phyloP scores from a whole-genome alignment of 1,284 basidiomycete genomes.

The Caloboletus inedulis region DNA sequence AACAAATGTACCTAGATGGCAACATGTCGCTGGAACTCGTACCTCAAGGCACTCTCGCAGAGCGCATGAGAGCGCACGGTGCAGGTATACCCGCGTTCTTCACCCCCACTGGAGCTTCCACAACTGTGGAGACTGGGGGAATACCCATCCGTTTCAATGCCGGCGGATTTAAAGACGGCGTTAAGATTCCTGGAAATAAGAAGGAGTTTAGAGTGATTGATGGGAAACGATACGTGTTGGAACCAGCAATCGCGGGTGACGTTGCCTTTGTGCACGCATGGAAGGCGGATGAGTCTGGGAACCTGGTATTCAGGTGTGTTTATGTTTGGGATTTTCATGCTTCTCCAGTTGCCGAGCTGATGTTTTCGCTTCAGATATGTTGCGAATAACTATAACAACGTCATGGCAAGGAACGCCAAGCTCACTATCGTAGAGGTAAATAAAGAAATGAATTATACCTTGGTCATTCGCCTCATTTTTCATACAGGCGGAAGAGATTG shows the following conservation, averaged over 20 bases:
- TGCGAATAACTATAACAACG: slow-evolving; percentile 81
- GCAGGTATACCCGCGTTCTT: slow-evolving; percentile 94
- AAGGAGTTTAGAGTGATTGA: slow-evolving; percentile 74
- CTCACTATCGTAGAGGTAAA: slow-evolving; percentile 84
- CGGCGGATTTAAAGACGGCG: slow-evolving; percentile 57
- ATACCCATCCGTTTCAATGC: slow-evolving; percentile 50
- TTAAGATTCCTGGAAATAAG: slow-evolving; percentile 60
- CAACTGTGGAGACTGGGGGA: slow-evolving; percentile 60
- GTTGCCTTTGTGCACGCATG: slow-evolving; percentile 92
- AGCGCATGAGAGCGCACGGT: slow-evolving; percentile 85
- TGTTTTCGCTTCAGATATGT: slow-evolving; percentile 57
- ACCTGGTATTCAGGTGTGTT: slow-evolving; percentile 70
- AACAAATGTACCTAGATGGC: slow-evolving; percentile 73
- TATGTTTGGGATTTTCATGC: slow-evolving; percentile 29
- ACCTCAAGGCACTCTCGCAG: slow-evolving; percentile 88
- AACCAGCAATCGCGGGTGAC: slow-evolving; percentile 82
- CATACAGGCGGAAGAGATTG: slow-evolving; percentile 81
- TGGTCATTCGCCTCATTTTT: not conserved
- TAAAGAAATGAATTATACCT: not conserved
- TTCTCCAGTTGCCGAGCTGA: slow-evolving; percentile 3
- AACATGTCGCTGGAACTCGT: slow-evolving; percentile 82
- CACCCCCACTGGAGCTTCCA: slow-evolving; percentile 86
- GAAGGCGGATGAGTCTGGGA: slow-evolving; percentile 90
- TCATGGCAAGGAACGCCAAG: slow-evolving; percentile 85
- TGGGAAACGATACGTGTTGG: slow-evolving; percentile 83